Base-by-base conservation (phyloP, 148 eudicot species). In the Silene latifolia region DNA sequence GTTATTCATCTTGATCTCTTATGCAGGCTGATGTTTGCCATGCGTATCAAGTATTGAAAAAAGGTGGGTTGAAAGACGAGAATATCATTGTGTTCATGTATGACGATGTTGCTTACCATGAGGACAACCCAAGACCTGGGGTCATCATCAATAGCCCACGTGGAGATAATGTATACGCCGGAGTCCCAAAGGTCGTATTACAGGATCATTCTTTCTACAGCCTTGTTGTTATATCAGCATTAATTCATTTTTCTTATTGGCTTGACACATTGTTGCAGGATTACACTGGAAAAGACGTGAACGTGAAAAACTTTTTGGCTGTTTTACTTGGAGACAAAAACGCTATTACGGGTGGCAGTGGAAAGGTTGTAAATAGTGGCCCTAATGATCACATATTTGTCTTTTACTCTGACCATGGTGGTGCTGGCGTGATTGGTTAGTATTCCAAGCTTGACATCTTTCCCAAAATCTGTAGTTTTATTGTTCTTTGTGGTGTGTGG, bases 21-120 rank as follows among this genome's bases (percentile, higher is more conserved):
- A 47, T 42, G 6, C 77, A 88, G 91, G 87, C 91, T 63, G 87
- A 88, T 75, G 80, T 84, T 19, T 88, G 91, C 25, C 91, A 88
- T 78, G 91, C 91, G 2, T 88, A 88, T 67, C 91, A 88, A 82
- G 63, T 88, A 25, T 57, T 88, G 81, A 88, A 82, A 83, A 88
- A 82, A 77, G 89, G 91, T n/a, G 91, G 89, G 2, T 51, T 88
- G 60, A 88, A 88, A 65, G 89, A 88, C 62, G 86, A 88, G 76
- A 88, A 88, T 51, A 88, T 88, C 8, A 74, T 86, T 23, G 89
- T 86, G 20, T 86, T 88, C 76, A 88, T 88, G 87, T 88, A 82
- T 27, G 91, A 88, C 54, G 91, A 86, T 79, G 84, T 88, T 58
- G 91, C 91, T 51, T 54, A 81, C 72, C 47, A 80, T 23, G 73